Evolutionary conservation across 176 grass and related monocot genomes (phyloP).

Genomic region (Aechmea fasciata): DNA sequence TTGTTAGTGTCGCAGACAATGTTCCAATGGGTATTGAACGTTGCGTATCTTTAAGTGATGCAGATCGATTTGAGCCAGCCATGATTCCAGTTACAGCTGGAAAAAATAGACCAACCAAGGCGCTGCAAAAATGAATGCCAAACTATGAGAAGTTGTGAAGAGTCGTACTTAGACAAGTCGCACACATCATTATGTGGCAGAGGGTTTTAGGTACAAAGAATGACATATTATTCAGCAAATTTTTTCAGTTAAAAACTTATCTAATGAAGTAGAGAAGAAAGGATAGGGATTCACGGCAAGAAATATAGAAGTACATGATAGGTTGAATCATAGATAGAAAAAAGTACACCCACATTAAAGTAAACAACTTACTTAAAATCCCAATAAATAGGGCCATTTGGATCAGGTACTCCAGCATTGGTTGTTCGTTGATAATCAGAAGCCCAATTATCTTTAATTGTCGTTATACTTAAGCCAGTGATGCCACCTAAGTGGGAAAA

Average conservation of each 20-base stretch:
- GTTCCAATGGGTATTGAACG: constrained; percentile 96
- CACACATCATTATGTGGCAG: neutral
- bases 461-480: constrained; percentile 70
- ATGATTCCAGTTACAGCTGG: constrained; percentile 99
- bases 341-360: neutral
- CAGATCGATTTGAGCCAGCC: constrained; percentile 95
- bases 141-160: constrained; percentile 5
- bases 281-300: neutral
- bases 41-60: constrained; percentile 94
- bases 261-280: neutral
- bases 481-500: constrained; percentile 54
- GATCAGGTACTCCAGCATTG: constrained; percentile 90
- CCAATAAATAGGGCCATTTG: constrained; percentile 83
- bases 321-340: neutral
- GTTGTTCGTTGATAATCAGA: constrained; percentile 87
- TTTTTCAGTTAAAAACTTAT: neutral
- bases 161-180: neutral
- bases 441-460: constrained; percentile 82
- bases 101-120: constrained; percentile 95
- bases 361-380: constrained; percentile 74
- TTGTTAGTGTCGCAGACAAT: constrained; percentile 68
- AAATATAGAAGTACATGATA: neutral
- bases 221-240: neutral
- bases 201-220: neutral
- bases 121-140: constrained; percentile 48